phyloP scores from a whole-genome alignment of 2,329 filamentous ascomycete species.

The Podosphaera fusca region DNA sequence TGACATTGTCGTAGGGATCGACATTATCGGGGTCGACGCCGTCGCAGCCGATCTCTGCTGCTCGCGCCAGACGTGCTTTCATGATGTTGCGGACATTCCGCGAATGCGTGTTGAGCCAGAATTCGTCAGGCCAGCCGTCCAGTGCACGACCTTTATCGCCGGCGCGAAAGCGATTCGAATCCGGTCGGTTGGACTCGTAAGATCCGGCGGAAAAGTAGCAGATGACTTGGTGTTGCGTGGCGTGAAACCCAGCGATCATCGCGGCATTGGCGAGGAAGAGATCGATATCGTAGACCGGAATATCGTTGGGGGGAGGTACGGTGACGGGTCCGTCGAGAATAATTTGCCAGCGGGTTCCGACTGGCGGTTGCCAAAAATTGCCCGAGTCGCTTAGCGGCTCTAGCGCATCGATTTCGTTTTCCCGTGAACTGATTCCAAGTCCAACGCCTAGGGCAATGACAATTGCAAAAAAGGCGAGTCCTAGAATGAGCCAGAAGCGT shows the following conservation, averaged over 20 bases:
- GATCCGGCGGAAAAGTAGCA: conserved; percentile 57
- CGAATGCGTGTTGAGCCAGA: conserved; percentile 38
- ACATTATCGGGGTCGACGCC: conserved; percentile 52
- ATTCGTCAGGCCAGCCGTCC: conserved; percentile 42
- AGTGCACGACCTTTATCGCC: conserved; percentile 34
- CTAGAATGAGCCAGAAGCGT: conserved; percentile 6
- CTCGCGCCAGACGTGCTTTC: conserved; percentile 32
- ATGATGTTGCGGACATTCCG: conserved; percentile 40
- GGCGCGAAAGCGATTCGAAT: conserved; percentile 26
- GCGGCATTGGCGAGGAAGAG: conserved; percentile 22
- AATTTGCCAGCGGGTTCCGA: conserved; percentile 7
- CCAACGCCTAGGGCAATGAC: conserved; percentile 19
- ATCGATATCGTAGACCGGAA: conserved; percentile 18
- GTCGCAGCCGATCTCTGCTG: conserved; percentile 38
- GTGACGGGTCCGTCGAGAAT: conserved; percentile 2
- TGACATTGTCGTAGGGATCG: conserved; percentile 41
- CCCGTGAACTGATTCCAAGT: conserved; percentile 28
- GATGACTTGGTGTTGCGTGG: conserved; percentile 34
- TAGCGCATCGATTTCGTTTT: conserved; percentile 1
- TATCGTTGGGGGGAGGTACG: conserved; percentile 1
- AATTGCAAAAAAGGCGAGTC: conserved; percentile 3
- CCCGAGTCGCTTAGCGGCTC: conserved; percentile 1
- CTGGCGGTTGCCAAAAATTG: conserved; percentile 4
- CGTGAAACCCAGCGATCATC: conserved; percentile 25
- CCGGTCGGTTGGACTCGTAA: conserved; percentile 38